Percentiles rank a stretch among this genome's conserved stretches.
These are phyloP conservation scores for Cystobasidium pallidum DNA, from an alignment of 1,284 basidiomycete genomes.

Conservation along the genomic window DNA sequence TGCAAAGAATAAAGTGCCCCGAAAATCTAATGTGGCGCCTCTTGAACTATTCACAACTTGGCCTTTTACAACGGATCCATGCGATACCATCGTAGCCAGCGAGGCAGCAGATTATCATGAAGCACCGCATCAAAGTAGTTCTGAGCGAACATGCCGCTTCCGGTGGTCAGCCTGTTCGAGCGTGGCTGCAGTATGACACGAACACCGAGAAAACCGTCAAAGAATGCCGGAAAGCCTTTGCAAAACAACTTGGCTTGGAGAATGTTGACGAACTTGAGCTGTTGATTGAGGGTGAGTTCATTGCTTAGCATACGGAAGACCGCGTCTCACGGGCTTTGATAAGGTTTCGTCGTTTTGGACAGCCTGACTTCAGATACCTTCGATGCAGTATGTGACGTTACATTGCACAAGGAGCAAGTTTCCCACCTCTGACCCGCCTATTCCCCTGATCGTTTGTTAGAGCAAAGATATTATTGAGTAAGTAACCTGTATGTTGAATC, in stretches of 20 bases:
- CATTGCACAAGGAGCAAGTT: not conserved
- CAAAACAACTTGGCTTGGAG: constrained; percentile 25
- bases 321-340: not conserved
- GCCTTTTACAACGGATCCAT: not conserved
- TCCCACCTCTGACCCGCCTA: not conserved
- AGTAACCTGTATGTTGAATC: not conserved
- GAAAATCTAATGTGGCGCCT: not conserved
- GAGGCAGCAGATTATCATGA: constrained; percentile 2
- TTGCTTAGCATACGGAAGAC: not conserved
- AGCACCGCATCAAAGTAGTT: constrained; percentile 29
- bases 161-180: not conserved
- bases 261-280: constrained; percentile 9
- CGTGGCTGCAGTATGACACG: constrained; percentile 32
- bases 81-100: not conserved
- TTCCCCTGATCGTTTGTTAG: not conserved
- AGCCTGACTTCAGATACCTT: constrained; percentile 20
- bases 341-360: constrained; percentile 37
- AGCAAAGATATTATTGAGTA: constrained; percentile 38
- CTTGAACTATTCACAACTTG: not conserved
- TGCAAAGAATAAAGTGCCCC: not conserved
- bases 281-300: constrained; percentile 30
- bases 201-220: constrained; percentile 4
- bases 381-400: constrained; percentile 25
- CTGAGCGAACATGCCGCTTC: not conserved
- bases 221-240: constrained; percentile 20